Evolutionary conservation across 768 basidiomycete genomes (phyloP).

Genomic region (Pleurotus platypus): DNA sequence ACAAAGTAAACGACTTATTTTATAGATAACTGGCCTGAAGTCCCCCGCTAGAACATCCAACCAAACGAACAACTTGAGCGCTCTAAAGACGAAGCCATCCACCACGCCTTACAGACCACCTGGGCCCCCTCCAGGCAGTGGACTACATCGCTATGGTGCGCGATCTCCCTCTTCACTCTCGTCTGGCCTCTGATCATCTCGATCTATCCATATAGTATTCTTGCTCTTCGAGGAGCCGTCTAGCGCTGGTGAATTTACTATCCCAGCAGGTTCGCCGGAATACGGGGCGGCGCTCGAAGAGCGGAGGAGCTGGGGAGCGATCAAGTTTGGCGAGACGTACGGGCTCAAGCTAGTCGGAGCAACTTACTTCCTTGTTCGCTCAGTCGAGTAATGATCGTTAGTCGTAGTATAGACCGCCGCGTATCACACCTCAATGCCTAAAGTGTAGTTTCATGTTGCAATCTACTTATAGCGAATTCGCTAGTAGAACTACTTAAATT

Average conservation of each 20-base stretch:
- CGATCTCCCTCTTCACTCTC: neutral
- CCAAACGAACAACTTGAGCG: conserved; percentile 28
- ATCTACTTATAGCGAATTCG: too few species aligned
- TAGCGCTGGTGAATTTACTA: conserved; percentile 23
- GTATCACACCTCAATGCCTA: too few species aligned
- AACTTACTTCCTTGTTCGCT: conserved; percentile 49
- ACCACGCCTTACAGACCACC: conserved; percentile 57
- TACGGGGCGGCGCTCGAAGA: conserved; percentile 38
- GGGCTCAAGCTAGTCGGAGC: conserved; percentile 55
- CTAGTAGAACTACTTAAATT: too few species aligned
- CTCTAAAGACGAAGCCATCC: conserved; percentile 40
- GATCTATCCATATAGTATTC: conserved; percentile 34
- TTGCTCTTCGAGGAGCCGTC: conserved; percentile 59
- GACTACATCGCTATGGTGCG: conserved; percentile 57
- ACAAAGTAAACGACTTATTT: neutral
- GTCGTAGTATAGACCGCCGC: neutral
- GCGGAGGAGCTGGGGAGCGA: conserved; percentile 53
- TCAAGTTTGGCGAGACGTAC: conserved; percentile 46
- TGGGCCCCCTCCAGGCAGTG: conserved; percentile 49
- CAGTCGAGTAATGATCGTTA: conserved; percentile 22
- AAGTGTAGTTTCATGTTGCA: too few species aligned
- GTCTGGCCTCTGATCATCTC: neutral
- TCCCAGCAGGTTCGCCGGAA: conserved; percentile 45
- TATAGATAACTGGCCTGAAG: conserved; percentile 33
- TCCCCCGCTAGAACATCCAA: conserved; percentile 18